Conservation (phyloP, 1,284 basidiomycete species). For the Ceratobasidium sp. region DNA sequence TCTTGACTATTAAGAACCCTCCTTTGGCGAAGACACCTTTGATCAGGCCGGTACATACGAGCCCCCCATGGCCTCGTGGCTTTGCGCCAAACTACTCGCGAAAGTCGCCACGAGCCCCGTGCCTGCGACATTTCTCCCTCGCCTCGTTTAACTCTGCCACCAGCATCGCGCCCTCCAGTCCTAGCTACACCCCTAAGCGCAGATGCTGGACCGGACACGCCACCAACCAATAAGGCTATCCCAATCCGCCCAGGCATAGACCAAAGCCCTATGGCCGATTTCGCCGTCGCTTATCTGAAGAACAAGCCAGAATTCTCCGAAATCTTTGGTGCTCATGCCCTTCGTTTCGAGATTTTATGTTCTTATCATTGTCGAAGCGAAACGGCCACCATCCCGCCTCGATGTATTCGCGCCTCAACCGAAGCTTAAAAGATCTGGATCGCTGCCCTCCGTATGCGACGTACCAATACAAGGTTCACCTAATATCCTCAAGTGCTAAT, state of each 20-base stretch:
- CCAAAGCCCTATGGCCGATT: background rate
- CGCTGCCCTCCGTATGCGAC: too few relatives aligned
- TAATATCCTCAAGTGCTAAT: too few relatives aligned
- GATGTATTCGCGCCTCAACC: background rate
- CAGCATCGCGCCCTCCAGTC: background rate
- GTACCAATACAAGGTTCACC: too few relatives aligned
- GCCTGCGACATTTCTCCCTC: background rate
- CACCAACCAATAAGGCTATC: background rate
- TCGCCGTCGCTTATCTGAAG: background rate
- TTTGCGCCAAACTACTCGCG: background rate
- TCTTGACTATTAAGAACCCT: background rate
- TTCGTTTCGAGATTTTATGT: background rate
- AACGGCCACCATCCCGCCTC: background rate
- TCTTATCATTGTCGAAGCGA: background rate
- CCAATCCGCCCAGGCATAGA: background rate
- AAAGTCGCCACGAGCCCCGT: background rate
- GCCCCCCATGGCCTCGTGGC: background rate
- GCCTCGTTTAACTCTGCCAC: background rate
- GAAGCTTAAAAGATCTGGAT: too few relatives aligned
- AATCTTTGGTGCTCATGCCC: background rate
- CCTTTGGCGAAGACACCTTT: background rate
- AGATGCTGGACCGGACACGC: background rate
- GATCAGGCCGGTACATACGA: too few relatives aligned
- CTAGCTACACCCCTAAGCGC: background rate
- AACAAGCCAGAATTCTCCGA: background rate